Evolutionary conservation across 257 asterid genomes (phyloP).

Genomic region (Datura wrightii): DNA sequence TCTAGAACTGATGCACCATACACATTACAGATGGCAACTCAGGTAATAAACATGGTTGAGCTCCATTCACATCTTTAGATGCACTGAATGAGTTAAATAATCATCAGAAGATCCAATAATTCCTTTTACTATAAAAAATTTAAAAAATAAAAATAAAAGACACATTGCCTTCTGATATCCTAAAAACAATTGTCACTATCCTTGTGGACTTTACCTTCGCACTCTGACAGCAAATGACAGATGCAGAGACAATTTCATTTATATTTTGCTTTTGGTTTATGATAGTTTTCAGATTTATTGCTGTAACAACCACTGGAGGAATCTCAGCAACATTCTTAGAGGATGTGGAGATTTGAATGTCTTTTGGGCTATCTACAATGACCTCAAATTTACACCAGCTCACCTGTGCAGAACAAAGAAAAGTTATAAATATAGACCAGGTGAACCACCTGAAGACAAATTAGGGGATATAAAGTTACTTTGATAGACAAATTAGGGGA

Average conservation of each 20-base stretch:
- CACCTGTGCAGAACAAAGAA: conserved; percentile 61
- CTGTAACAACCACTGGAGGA: conserved; percentile 86
- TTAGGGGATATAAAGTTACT: conserved; percentile 14
- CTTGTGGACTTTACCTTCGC: conserved; percentile 71
- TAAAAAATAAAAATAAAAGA: not conserved
- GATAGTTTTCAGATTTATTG: conserved; percentile 85
- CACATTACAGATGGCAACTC: conserved; percentile 1
- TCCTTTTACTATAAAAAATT: not conserved
- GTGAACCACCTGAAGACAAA: conserved; percentile 31
- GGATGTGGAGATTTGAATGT: conserved; percentile 65
- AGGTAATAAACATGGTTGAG: conserved; percentile 12
- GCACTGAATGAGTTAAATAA: not conserved
- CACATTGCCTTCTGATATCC: not conserved
- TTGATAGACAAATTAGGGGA: conserved; percentile 31
- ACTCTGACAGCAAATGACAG: conserved; percentile 86
- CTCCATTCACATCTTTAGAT: conserved; percentile 11
- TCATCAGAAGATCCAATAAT: conserved; percentile 21
- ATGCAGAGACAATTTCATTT: conserved; percentile 92
- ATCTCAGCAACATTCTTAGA: conserved; percentile 59
- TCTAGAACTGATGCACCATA: not conserved
- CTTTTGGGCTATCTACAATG: conserved; percentile 72
- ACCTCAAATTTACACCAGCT: conserved; percentile 99
- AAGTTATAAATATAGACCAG: conserved; percentile 6
- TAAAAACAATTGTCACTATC: conserved; percentile 28
- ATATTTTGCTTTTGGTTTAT: conserved; percentile 77